Base-by-base conservation (phyloP, 768 basidiomycete species). In the Coprinellus micaceus region DNA sequence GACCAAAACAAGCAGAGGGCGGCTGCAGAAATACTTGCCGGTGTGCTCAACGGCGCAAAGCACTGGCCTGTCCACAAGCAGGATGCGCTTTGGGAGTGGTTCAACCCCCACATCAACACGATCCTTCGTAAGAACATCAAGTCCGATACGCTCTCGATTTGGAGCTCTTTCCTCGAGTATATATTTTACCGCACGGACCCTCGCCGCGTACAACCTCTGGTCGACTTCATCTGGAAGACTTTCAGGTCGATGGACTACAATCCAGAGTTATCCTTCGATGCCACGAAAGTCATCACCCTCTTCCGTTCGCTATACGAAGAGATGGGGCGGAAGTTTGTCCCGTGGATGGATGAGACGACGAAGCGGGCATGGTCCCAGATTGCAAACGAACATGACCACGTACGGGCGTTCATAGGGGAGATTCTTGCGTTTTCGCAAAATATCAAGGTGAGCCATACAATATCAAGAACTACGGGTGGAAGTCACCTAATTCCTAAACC, bases 1-100 rank as follows among this genome's bases (percentile, higher is more conserved):
- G 85, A 90, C 60, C 86, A 91, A 58, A 88, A 95, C 71, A 91
- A 93, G 71, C 92, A 92, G 66, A 79, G 94, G 28, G 92, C 90
- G 2, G 86, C 90, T 9, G 91, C 91, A 4, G 94, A 97, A 69
- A 76, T 94, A 52, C 67, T 94, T 7, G 89, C 88, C 2, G 88
- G 88, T 24, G 58, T 89, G n/a, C 67, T 89, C 22, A 79, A 80
- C 59, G 88, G 86, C 81, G 64, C 88, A 3, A 94, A 94, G 68
- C 91, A 94, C 66, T 97, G 94, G 94, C 79, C 90, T 0, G 75
- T 79, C 2, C 71, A 75, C n/a, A 83, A 84, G 60, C 88, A 94
- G 67, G 66, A 80, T 41, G 66, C 66, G 19, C 69, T 97, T 2
- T 94, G 91, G 91, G 72, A 77, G 40, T 97, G 94, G 94, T 83